Evolutionary conservation across 2,329 filamentous ascomycete species (phyloP).

Genomic region (Westerdykella sp.): DNA sequence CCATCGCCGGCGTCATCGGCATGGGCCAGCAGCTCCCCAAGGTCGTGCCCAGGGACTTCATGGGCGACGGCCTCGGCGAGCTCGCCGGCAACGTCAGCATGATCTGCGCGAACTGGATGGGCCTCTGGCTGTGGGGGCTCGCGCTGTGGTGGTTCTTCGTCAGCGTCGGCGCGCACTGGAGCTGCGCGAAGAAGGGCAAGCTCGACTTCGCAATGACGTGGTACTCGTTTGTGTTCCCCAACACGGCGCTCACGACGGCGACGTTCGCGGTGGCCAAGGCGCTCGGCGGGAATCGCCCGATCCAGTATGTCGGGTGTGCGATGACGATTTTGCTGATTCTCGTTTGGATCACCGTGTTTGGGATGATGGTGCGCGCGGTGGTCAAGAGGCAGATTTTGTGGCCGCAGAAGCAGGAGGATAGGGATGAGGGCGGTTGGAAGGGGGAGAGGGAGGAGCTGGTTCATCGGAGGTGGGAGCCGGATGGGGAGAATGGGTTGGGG

Average conservation of each 20-base stretch:
- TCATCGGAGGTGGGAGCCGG: too few species aligned
- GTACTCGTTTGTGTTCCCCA: slow-evolving; percentile 78
- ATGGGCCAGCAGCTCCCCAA: slow-evolving; percentile 50
- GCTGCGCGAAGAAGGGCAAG: slow-evolving; percentile 53
- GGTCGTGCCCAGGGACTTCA: slow-evolving; percentile 48
- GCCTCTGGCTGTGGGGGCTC: slow-evolving; percentile 77
- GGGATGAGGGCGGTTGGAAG: slow-evolving; percentile 55
- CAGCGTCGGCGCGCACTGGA: slow-evolving; percentile 68
- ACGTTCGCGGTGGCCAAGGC: slow-evolving; percentile 65
- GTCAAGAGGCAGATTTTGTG: slow-evolving; percentile 63
- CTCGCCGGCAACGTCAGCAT: slow-evolving; percentile 51
- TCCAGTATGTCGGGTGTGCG: slow-evolving; percentile 62
- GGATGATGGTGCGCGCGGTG: slow-evolving; percentile 65
- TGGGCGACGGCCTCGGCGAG: slow-evolving; percentile 47
- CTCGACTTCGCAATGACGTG: slow-evolving; percentile 80
- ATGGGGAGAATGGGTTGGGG: neutral
- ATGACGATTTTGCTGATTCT: slow-evolving; percentile 61
- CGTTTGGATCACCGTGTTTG: slow-evolving; percentile 63
- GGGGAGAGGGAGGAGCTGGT: neutral
- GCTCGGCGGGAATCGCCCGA: slow-evolving; percentile 40
- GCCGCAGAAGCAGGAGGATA: slow-evolving; percentile 65
- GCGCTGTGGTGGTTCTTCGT: slow-evolving; percentile 81
- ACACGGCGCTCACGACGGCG: slow-evolving; percentile 66
- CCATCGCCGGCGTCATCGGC: slow-evolving; percentile 53
- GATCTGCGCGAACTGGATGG: slow-evolving; percentile 56